phyloP scores from a whole-genome alignment of 1,284 basidiomycete species.

The Pseudozyma tsukubaensis region DNA sequence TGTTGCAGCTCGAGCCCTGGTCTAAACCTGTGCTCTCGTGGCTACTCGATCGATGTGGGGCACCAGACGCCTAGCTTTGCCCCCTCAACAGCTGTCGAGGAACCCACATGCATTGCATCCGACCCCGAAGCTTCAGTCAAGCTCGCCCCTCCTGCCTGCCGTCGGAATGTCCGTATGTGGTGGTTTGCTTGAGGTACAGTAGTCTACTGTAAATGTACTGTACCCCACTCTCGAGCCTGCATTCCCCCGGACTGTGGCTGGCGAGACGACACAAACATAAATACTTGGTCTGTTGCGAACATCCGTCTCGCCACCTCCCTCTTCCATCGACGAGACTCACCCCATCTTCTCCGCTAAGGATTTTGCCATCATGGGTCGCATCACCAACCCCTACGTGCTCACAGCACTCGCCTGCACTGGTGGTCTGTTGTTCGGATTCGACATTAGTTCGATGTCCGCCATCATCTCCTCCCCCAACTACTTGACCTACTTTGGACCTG shows the following conservation, averaged over 20 bases:
- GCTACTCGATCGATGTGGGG: conserved; percentile 14
- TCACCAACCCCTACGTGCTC: conserved; percentile 45
- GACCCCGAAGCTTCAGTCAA: neutral
- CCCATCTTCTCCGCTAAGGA: neutral
- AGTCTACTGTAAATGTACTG: too few relatives aligned
- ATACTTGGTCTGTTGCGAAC: conserved; percentile 4
- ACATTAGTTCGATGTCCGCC: conserved; percentile 34
- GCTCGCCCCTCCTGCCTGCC: neutral
- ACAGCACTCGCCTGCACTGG: conserved; percentile 45
- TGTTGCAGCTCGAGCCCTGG: conserved; percentile 5
- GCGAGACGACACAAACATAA: conserved; percentile 3
- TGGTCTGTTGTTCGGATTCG: conserved; percentile 51
- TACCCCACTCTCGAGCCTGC: too few relatives aligned
- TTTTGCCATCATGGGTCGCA: conserved; percentile 26
- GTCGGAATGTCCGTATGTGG: neutral
- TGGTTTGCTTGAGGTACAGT: too few relatives aligned
- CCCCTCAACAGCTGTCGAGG: neutral
- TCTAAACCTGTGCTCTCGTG: conserved; percentile 13
- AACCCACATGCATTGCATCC: neutral
- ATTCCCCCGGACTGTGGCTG: too few relatives aligned
- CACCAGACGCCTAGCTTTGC: conserved; percentile 2
- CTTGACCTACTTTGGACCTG: conserved; percentile 28
- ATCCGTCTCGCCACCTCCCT: neutral
- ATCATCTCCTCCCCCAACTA: conserved; percentile 44
- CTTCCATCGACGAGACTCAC: neutral